A percentile compares a stretch with the other conserved stretches of the same genome.
Evolutionary conservation across 2,329 filamentous ascomycete species (phyloP).

Genomic region (Aspergillus sp.): DNA sequence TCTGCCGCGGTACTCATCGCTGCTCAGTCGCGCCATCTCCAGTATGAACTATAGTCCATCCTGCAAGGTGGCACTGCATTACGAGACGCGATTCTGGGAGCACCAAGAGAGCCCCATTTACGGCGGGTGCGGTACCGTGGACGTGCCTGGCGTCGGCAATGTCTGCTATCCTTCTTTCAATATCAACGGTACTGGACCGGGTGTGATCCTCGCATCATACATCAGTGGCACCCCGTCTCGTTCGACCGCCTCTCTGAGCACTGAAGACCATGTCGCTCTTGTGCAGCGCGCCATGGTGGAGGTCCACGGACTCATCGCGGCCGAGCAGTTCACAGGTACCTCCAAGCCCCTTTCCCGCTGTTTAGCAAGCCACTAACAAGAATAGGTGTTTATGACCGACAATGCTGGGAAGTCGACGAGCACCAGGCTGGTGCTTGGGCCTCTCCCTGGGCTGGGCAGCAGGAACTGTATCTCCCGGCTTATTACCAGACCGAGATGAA

Average conservation of each 20-base stretch:
- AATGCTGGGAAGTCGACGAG: conserved; percentile 65
- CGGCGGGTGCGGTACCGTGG: conserved; percentile 50
- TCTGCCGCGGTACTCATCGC: conserved; percentile 54
- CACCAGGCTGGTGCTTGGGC: conserved; percentile 65
- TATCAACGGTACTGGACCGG: conserved; percentile 35
- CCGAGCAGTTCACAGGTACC: conserved; percentile 61
- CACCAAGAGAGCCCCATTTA: conserved; percentile 57
- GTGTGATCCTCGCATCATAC: conserved; percentile 48
- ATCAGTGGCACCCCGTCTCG: conserved; percentile 25
- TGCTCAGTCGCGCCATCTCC: conserved; percentile 49
- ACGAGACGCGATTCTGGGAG: conserved; percentile 64
- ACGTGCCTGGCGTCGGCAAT: conserved; percentile 29
- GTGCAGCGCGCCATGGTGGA: conserved; percentile 66
- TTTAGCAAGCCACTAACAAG: not conserved
- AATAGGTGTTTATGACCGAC: conserved; percentile 54
- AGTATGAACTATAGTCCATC: conserved; percentile 51
- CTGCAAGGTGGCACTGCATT: conserved; percentile 65
- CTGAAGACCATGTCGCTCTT: conserved; percentile 56
- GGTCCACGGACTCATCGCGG: conserved; percentile 62
- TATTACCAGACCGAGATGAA: conserved; percentile 70
- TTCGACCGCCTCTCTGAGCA: conserved; percentile 22
- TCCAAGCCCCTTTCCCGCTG: too few relatives aligned
- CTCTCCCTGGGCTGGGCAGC: conserved; percentile 60
- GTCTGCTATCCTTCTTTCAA: conserved; percentile 40
- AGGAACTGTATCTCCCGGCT: conserved; percentile 69